Base-by-base conservation (phyloP, 176 grass and related monocot species). In the Ensete glaucum region DNA sequence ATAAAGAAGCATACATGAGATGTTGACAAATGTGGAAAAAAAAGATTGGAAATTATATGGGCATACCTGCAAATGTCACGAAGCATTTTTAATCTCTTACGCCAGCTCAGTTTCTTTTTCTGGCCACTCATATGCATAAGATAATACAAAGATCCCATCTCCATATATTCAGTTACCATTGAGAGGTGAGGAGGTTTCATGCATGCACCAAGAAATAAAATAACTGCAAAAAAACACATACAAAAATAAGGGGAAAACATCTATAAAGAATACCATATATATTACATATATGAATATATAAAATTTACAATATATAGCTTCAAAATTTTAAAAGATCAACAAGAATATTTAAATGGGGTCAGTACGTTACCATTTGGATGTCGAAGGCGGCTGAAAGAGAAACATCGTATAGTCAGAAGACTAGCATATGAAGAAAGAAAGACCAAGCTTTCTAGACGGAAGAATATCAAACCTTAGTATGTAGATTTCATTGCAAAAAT, bases 161-260 rank as follows among this genome's bases (percentile, higher is more conserved):
- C 96, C 96, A 99, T 99, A 82, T 99, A 99, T 85, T 99, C 96
- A 9, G 96, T 99, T 73, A 95, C 86, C 96, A 99, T 99, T 82
- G 96, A 99, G 23, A 99, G 77, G 85, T 91, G 88, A 67, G 96
- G 96, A 84, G 96, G 96, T 21, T 77, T 93, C 87, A 99, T 99
- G 79, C 96, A 99, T 85, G 96, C 96, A 63, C 96, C 96, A 77
- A 99, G 96, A 85, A 99, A 99, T 84, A 99, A 86, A 79, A 99
- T 99, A 78, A 99, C 96, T 99, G 78, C 68, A 94, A 4, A 76
- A 78, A 76, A 25, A 84, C 25, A 83, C 70, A 50, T 29, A 72
- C 76, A 43, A 77, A 64, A 72, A 77, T 69, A 29, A 29, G 25
- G 24, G 14, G 4, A 62, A 56, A 14, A 27, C 4, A 48, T 48